Conservation (phyloP, 768 basidiomycete species). For the Termitomyces sp. region DNA sequence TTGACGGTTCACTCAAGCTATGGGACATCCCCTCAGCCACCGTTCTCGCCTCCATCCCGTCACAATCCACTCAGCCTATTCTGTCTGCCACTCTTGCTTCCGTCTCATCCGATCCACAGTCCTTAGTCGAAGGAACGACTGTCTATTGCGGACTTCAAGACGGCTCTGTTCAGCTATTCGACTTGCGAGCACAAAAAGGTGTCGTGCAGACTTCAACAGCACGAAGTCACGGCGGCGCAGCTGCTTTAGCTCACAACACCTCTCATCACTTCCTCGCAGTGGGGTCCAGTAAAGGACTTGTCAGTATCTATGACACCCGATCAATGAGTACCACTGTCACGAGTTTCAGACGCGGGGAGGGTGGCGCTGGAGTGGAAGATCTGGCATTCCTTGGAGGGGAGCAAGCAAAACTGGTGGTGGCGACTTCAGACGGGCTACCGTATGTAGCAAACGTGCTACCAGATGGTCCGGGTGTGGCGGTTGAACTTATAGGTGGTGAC, state of each 20-base stretch:
- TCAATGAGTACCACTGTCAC: slow-evolving; percentile 23
- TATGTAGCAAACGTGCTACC: slow-evolving; percentile 46
- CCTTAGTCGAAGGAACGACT: slow-evolving; percentile 33
- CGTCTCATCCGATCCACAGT: slow-evolving; percentile 23
- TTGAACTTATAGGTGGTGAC: slow-evolving; percentile 58
- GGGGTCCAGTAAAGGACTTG: slow-evolving; percentile 54
- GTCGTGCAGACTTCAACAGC: slow-evolving; percentile 20
- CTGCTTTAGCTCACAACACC: slow-evolving; percentile 35
- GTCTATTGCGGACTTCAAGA: slow-evolving; percentile 55
- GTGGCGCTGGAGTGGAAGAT: slow-evolving; percentile 50
- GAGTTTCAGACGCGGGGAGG: slow-evolving; percentile 37
- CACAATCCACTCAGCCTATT: slow-evolving; percentile 36
- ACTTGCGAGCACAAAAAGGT: slow-evolving; percentile 42
- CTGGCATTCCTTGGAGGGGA: slow-evolving; percentile 32
- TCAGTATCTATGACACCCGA: slow-evolving; percentile 55
- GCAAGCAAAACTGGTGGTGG: slow-evolving; percentile 37
- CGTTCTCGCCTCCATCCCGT: slow-evolving; percentile 44
- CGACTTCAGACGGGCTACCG: slow-evolving; percentile 60
- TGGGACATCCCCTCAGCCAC: slow-evolving; percentile 68
- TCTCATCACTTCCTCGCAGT: slow-evolving; percentile 52
- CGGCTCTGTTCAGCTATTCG: slow-evolving; percentile 56
- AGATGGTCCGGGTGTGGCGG: slow-evolving; percentile 39
- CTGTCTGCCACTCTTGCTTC: slow-evolving; percentile 44
- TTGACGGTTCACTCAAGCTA: slow-evolving; percentile 66
- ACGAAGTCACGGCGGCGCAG: slow-evolving; percentile 40